Evolutionary conservation across 2,329 filamentous ascomycete genomes (phyloP), one percentile per base, ranked within the genome.

Genomic region (Aspergillus fumigatiaffinis): DNA sequence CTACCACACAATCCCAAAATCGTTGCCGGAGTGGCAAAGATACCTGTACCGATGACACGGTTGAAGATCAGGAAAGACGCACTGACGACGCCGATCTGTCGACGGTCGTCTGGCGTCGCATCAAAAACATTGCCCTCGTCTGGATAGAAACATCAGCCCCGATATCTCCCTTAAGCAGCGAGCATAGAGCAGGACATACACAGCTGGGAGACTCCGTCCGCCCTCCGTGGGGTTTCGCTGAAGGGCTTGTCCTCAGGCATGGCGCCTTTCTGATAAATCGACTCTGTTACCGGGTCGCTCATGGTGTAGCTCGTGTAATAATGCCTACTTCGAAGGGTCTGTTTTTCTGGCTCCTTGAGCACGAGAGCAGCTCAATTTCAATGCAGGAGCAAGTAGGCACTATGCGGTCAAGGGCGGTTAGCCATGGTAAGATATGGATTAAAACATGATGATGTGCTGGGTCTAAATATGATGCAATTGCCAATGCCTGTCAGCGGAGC

Each of bases 31-130:
- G 77, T 80, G 6, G 77, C 77, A 62, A 80, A 82, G 56, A 82
- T 80, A 42, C 79, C 80, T 0, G 79, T 79, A 12, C 80, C 80
- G 53, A 80, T 74, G 41, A 79, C 74, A 2, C 78, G 74, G 62
- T 80, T 80, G 63, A 81, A 78, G 55, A 80, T 79, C 48, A 81
- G 66, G 55, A 79, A 76, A 2, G 77, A 66, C n/a, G 76, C 75
- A 56, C 70, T 75, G 58, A 76, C 57, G 7, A 76, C 64, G 48
- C 75, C 75, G 52, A 77, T 75, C 55, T 75, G 71, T 20, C 73
- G 72, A 46, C 73, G 71, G 55, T 68, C 60, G 2, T 75, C 72
- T 7, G 72, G 72, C 2, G 70, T 68, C 2, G 68, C 58, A 28
- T 74, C 68, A 32, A 70, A 73, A 48, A 73, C 64, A 66, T 73